Evolutionary conservation across 164 flowering plant species (phyloP).

Genomic region (Amborella trichopoda): DNA sequence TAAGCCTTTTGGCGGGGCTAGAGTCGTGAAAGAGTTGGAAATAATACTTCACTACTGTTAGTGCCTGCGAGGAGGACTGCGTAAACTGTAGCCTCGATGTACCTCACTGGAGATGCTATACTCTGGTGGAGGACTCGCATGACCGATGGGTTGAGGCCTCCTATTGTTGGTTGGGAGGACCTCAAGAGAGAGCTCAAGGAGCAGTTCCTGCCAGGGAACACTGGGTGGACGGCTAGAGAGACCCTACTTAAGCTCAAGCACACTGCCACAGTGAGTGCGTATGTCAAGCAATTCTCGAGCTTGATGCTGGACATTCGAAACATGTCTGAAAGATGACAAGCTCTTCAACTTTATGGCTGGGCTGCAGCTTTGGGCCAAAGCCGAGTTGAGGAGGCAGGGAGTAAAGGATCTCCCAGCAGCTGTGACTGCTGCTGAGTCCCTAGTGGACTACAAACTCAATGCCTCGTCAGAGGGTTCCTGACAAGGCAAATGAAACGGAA

Average conservation of each 20-base stretch:
- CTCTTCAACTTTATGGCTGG: slow-evolving; percentile 11
- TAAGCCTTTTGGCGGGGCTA: background rate
- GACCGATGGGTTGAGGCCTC: background rate
- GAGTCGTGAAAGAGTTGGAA: slow-evolving; percentile 7
- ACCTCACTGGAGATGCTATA: slow-evolving; percentile 2
- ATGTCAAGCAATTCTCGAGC: slow-evolving; percentile 7
- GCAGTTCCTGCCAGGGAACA: slow-evolving; percentile 8
- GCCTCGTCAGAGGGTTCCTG: too few species aligned
- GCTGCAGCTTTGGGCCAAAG: slow-evolving; percentile 7
- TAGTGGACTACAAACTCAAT: slow-evolving; percentile 1
- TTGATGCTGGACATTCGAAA: slow-evolving; percentile 11
- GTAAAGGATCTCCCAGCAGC: slow-evolving; percentile 8
- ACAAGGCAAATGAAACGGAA: background rate
- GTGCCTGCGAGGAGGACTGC: background rate
- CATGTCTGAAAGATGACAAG: slow-evolving; percentile 15
- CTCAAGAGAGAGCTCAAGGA: slow-evolving; percentile 4
- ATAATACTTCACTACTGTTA: slow-evolving; percentile 5
- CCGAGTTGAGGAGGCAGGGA: slow-evolving; percentile 5
- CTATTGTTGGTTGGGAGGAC: background rate
- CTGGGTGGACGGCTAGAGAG: slow-evolving; percentile 7
- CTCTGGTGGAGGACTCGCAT: slow-evolving; percentile 3
- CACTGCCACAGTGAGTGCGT: background rate
- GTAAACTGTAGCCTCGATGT: slow-evolving; percentile 3
- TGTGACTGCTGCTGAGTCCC: background rate
- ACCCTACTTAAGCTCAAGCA: slow-evolving; percentile 2